Evolutionary conservation across 2,329 filamentous ascomycete genomes (phyloP), one percentile per base, ranked within the genome.

Genomic region (Cadophora sp.): DNA sequence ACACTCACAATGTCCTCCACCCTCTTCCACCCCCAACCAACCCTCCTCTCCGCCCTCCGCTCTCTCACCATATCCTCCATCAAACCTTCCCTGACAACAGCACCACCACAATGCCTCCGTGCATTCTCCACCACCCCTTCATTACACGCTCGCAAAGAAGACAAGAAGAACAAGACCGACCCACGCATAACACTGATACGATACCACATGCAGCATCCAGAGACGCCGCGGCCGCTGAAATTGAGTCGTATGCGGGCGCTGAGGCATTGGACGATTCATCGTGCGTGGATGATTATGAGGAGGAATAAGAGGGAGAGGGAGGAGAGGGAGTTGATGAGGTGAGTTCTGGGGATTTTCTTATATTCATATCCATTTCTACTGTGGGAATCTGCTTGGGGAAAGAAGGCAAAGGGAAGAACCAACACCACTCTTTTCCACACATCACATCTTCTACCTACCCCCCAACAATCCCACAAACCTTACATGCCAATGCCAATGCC

Each of bases 211-310:
- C 81, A 86, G 76, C 90, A 92, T 79, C 89, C 89, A 1, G 81
- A 86, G 34, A 91, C 88, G 7, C 90, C 90, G 0, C 88, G 90
- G 14, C 94, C 96, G 0, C 87, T 99, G 72, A 91, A 93, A 76
- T 94, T 98, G 87, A 93, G 89, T 50, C 93, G 95, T 75, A 92
- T 91, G 80, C 90, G 96, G 66, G 87, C 89, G 80, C 89, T 99
- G 72, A 92, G 96, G 58, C 96, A 99, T 85, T 99, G 96, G 96
- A 98, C 96, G 62, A 98, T 99, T 80, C 94, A 98, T 84, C 94
- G 96, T 75, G 95, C 95, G 26, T 98, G 94, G 93, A 86, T 92
- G 76, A 85, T 98, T 34, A 91, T 91, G 81, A 89, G 90, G 75
- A 86, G 90, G 74, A 87, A 92, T 78, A 86, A 89, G 75, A 89